phyloP scores from a whole-genome alignment of 106 monocot species.

The Dendrobium nobile region DNA sequence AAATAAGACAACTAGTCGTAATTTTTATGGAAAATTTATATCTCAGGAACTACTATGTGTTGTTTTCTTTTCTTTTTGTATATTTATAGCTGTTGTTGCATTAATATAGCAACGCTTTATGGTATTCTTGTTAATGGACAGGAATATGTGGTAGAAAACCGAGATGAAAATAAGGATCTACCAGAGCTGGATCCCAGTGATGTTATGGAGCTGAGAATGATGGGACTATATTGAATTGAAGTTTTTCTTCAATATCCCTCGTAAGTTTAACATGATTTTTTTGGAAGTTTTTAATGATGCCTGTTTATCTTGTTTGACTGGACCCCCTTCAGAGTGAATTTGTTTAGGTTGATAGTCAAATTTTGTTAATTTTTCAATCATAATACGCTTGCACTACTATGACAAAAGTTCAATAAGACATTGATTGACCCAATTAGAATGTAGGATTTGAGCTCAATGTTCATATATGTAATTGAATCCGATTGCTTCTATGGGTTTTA shows the following conservation, averaged over 20 bases:
- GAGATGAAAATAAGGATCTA: slow-evolving; percentile 51
- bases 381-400: not conserved
- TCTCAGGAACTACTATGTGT: not conserved
- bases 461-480: no score
- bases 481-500: no score
- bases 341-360: not conserved
- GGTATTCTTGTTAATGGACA: slow-evolving; percentile 11
- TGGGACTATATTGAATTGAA: slow-evolving; percentile 67
- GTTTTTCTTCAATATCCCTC: not conserved
- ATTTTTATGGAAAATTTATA: no score
- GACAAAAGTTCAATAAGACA: no score
- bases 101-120: not conserved
- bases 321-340: not conserved
- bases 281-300: no score
- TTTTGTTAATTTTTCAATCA: not conserved
- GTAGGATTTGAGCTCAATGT: no score
- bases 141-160: slow-evolving; percentile 84
- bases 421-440: no score
- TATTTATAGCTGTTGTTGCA: not conserved
- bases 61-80: not conserved
- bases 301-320: no score
- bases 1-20: no score
- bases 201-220: slow-evolving; percentile 66
- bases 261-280: not conserved
- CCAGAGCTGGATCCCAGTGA: slow-evolving; percentile 75